Evolutionary conservation across 2,329 filamentous ascomycete species (phyloP).

Genomic region (Aspergillus puulaauensis): DNA sequence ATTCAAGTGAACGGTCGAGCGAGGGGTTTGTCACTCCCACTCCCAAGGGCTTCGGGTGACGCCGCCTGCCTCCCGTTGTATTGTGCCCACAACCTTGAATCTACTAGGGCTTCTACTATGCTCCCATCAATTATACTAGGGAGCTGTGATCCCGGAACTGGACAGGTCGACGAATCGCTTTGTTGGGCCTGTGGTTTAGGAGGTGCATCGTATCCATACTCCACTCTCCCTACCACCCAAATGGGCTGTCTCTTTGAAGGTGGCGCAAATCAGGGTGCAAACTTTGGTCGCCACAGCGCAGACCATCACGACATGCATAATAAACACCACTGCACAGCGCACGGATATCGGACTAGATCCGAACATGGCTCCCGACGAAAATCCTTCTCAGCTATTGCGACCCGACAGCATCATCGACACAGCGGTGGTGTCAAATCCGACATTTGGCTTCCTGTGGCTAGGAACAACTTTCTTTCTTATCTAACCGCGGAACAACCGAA

Average conservation of each 20-base stretch:
- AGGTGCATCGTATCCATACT: neutral
- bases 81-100: conserved; percentile 14
- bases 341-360: neutral
- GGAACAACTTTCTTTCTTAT: neutral
- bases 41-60: neutral
- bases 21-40: conserved; percentile 14
- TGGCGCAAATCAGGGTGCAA: neutral
- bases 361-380: neutral
- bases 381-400: neutral
- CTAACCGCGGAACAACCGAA: neutral
- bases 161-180: neutral
- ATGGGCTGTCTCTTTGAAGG: neutral
- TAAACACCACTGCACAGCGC: neutral
- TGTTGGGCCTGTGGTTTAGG: neutral
- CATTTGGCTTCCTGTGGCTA: neutral
- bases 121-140: neutral
- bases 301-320: neutral
- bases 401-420: neutral
- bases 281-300: neutral
- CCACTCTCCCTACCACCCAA: neutral
- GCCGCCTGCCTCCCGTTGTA: conserved; percentile 10
- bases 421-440: neutral
- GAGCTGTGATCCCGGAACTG: neutral
- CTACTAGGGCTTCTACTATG: neutral
- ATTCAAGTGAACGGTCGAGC: conserved; percentile 1